These are phyloP conservation scores for Colletotrichum euphorbiae DNA, from an alignment of 2,329 filamentous ascomycete genomes.

Conservation along the genomic window DNA sequence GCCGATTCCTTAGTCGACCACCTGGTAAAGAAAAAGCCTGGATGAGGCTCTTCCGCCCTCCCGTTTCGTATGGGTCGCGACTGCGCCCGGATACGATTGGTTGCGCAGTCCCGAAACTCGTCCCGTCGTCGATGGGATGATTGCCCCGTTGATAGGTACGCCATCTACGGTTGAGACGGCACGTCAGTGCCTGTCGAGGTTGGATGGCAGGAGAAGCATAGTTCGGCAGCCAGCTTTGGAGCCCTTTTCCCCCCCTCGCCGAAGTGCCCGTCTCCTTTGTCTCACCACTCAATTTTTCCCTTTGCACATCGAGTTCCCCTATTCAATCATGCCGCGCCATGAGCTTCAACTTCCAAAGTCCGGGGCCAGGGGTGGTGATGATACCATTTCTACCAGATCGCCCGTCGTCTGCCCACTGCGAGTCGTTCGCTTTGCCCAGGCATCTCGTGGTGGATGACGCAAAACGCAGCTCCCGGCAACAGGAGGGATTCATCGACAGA, in stretches of 20 bases:
- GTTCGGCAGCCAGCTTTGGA: background rate
- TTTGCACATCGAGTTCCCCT: background rate
- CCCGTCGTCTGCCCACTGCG: background rate
- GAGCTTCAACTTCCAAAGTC: slow-evolving; percentile 1
- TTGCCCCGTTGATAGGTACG: slow-evolving; percentile 19
- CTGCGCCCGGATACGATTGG: slow-evolving; percentile 19
- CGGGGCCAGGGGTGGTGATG: slow-evolving; percentile 23
- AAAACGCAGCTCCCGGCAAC: slow-evolving; percentile 28
- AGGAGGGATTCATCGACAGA: slow-evolving; percentile 37
- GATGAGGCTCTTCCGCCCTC: slow-evolving; percentile 23
- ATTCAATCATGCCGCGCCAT: background rate
- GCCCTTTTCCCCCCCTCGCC: slow-evolving; percentile 2
- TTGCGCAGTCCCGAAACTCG: slow-evolving; percentile 13
- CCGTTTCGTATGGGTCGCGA: slow-evolving; percentile 29
- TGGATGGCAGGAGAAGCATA: slow-evolving; percentile 32
- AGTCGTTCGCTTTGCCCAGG: background rate
- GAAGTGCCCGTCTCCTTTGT: slow-evolving; percentile 2
- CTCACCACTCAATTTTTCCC: background rate
- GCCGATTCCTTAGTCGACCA: slow-evolving; percentile 15
- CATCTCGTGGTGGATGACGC: slow-evolving; percentile 5
- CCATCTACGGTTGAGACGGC: slow-evolving; percentile 11
- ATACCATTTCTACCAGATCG: slow-evolving; percentile 18
- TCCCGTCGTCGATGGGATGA: slow-evolving; percentile 29
- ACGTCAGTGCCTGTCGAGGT: slow-evolving; percentile 21
- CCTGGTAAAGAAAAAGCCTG: background rate